Evolutionary conservation across 495 filamentous ascomycete species (phyloP).

Genomic region (Podospora appendiculata): DNA sequence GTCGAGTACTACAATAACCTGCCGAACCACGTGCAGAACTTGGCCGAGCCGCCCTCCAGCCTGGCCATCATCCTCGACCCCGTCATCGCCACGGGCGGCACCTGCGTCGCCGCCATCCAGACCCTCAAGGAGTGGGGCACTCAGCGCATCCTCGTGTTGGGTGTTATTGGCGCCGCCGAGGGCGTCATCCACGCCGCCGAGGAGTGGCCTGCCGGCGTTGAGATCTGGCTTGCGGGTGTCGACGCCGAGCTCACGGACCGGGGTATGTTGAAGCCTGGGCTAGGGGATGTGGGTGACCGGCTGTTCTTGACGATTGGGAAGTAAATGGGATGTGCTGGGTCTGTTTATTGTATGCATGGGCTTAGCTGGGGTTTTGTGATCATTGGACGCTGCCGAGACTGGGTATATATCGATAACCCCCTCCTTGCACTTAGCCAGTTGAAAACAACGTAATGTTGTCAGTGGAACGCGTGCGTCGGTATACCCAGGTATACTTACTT

Average conservation of each 20-base stretch:
- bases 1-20: conserved; percentile 99
- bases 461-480: no score
- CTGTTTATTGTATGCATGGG: neutral
- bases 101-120: conserved; percentile 81
- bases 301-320: conserved; percentile 92
- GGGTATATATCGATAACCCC: no score
- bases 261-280: conserved; percentile 87
- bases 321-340: conserved; percentile 27
- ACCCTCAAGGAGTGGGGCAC: conserved; percentile 87
- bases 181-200: conserved; percentile 61
- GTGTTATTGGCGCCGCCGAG: conserved; percentile 59
- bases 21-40: conserved; percentile 52
- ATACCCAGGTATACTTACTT: no score
- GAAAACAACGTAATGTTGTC: no score
- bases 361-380: no score
- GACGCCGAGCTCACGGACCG: conserved; percentile 62
- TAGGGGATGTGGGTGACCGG: conserved; percentile 89
- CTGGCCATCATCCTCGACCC: conserved; percentile 85
- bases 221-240: conserved; percentile 77
- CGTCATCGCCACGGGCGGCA: conserved; percentile 89
- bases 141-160: conserved; percentile 68
- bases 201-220: conserved; percentile 66
- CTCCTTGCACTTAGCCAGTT: no score
- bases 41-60: conserved; percentile 29
- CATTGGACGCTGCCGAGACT: no score